Evolutionary conservation across 306 rosid species (phyloP).

Genomic region (Rosa chinensis): DNA sequence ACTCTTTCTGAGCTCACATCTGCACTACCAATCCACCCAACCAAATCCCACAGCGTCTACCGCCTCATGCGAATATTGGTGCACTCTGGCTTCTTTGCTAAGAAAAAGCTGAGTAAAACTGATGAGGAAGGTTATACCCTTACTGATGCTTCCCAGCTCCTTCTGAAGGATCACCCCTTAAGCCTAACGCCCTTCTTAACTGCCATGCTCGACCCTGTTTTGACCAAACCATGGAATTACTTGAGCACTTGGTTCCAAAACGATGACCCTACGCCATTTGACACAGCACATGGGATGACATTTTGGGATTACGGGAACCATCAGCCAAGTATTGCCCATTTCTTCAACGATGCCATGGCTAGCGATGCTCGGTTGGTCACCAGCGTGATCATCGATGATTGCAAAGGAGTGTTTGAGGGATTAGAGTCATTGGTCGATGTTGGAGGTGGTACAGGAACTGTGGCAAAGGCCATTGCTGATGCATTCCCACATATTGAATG

Average conservation of each 20-base stretch:
- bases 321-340: conserved; percentile 7
- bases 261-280: conserved; percentile 24
- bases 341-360: conserved; percentile 51
- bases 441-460: conserved; percentile 38
- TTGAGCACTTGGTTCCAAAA: conserved; percentile 38
- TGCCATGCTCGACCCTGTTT: conserved; percentile 21
- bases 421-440: background rate
- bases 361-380: background rate
- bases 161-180: conserved; percentile 29
- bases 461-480: conserved; percentile 41
- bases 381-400: background rate
- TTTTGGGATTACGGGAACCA: conserved; percentile 39
- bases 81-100: conserved; percentile 44
- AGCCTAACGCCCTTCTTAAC: conserved; percentile 12
- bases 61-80: conserved; percentile 51
- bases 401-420: conserved; percentile 2
- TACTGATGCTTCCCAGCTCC: conserved; percentile 39
- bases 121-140: conserved; percentile 28
- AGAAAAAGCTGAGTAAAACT: background rate
- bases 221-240: conserved; percentile 33
- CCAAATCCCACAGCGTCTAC: conserved; percentile 24
- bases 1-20: conserved; percentile 38
- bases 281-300: conserved; percentile 28
- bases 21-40: conserved; percentile 36
- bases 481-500: conserved; percentile 11